Evolutionary conservation across 1,284 basidiomycete species (phyloP).

Genomic region (Naganishia albida): DNA sequence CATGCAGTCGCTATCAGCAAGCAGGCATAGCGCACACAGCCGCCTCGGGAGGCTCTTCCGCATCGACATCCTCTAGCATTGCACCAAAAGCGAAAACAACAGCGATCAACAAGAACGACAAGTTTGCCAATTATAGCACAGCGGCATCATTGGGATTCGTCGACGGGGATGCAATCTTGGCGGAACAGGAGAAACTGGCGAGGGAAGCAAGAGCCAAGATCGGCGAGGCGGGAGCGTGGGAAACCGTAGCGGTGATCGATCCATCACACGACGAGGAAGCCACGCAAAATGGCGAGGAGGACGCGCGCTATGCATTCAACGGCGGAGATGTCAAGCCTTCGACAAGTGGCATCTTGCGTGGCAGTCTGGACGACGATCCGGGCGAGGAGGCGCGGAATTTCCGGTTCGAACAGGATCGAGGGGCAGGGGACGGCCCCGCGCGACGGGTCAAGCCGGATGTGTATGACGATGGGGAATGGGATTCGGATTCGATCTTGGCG

Average conservation of each 20-base stretch:
- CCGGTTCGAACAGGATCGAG: conserved; percentile 8
- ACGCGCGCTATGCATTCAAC: conserved; percentile 3
- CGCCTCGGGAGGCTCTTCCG: conserved; percentile 39
- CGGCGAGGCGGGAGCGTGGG: conserved; percentile 82
- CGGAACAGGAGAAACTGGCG: conserved; percentile 22
- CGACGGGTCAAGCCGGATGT: conserved; percentile 25
- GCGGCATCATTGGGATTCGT: conserved; percentile 75
- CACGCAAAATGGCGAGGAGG: neutral
- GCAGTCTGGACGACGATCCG: conserved; percentile 27
- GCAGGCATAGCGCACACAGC: conserved; percentile 41
- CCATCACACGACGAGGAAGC: neutral
- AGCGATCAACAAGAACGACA: conserved; percentile 63
- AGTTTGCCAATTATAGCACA: conserved; percentile 80
- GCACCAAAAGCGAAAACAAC: conserved; percentile 53
- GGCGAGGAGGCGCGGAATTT: conserved; percentile 31
- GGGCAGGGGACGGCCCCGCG: neutral
- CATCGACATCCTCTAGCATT: conserved; percentile 51
- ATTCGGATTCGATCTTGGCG: conserved; percentile 41
- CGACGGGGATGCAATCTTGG: conserved; percentile 65
- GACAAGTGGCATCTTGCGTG: conserved; percentile 35
- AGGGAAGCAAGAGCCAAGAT: conserved; percentile 61
- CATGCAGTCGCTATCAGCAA: conserved; percentile 53
- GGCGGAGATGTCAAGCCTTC: neutral
- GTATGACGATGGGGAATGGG: conserved; percentile 44
- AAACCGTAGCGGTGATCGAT: conserved; percentile 60